Evolutionary conservation across 2,329 filamentous ascomycete genomes (phyloP), one percentile per base, ranked within the genome.

Genomic region (Fusarium sp.): DNA sequence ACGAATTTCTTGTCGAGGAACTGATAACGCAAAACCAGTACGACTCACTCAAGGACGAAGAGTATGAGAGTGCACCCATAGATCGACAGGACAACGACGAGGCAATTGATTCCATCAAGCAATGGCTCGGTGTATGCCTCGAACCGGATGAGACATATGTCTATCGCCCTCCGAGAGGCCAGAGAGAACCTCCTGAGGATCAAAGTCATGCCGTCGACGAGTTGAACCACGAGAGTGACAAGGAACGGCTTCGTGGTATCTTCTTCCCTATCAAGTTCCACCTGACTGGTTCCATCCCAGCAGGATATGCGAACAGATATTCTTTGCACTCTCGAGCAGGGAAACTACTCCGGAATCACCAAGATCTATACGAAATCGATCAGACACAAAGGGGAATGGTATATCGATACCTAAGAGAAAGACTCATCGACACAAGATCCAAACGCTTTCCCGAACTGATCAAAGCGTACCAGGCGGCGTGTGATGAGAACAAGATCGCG

Each of bases 21-120:
- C 71, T 94, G 2, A 85, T 97, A 53, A 90, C 85, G 0, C 69
- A 86, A 39, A 79, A 81, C 0, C 94, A 97, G 75, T 83, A 85
- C 18, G 79, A 88, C 0, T 92, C 89, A 1, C 80, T 76, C 7
- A 50, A 60, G 4, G 67, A 74, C 18, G 58, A 71, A 7, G 72
- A 76, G 6, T 76, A 71, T 70, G 74, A 76, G 13, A 62, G 46
- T 7, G 60, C 57, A 8, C 26, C 48, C 7, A 25, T 58, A 16
- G 34, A 43, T 21, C 42, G 58, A 31, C 45, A 52, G 23, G 42
- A 31, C 9, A 31, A 57, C 3, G 53, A 52, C 6, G 61, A 58
- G 18, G 42, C 51, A 23, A 44, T 56, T 23, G 56, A 23, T 21
- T 41, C 43, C 6, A 65, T 75, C 16, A 49, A 30, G 6, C 31